These are phyloP conservation scores for Xylaria sp. DNA, from an alignment of 2,329 filamentous ascomycete species.

Conservation along the genomic window DNA sequence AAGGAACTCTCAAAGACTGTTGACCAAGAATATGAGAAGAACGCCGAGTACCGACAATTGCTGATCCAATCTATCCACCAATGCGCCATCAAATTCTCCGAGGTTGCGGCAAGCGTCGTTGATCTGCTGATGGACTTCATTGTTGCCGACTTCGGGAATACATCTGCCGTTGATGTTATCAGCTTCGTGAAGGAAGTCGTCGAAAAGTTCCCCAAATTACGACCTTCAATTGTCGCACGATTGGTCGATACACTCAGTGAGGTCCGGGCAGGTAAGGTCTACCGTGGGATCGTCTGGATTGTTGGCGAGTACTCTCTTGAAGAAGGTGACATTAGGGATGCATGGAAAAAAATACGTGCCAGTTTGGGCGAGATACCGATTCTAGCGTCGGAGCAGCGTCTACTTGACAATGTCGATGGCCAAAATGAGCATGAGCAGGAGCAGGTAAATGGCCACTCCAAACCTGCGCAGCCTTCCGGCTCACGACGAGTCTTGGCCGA, in stretches of 20 bases:
- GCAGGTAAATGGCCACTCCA: slow-evolving; percentile 84
- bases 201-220: slow-evolving; percentile 93
- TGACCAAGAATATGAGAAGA: slow-evolving; percentile 99
- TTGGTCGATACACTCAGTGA: slow-evolving; percentile 91
- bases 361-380: slow-evolving; percentile 98
- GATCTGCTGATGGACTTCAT: slow-evolving; percentile 99
- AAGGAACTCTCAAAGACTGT: slow-evolving; percentile 98
- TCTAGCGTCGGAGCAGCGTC: slow-evolving; percentile 89
- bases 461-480: slow-evolving; percentile 79
- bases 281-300: slow-evolving; percentile 96
- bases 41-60: slow-evolving; percentile 91
- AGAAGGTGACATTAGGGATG: slow-evolving; percentile 92
- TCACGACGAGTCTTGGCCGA: slow-evolving; percentile 94
- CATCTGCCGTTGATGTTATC: slow-evolving; percentile 96
- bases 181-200: slow-evolving; percentile 99
- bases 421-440: slow-evolving; percentile 69
- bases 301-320: slow-evolving; percentile 97
- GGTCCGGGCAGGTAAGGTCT: slow-evolving; percentile 96
- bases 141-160: slow-evolving; percentile 96
- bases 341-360: slow-evolving; percentile 94
- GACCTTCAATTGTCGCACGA: slow-evolving; percentile 86
- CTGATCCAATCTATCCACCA: slow-evolving; percentile 98
- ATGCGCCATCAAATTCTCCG: slow-evolving; percentile 98
- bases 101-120: slow-evolving; percentile 96
- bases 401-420: slow-evolving; percentile 86